A percentile compares a stretch with the other conserved stretches of the same genome.
Evolutionary conservation across 108 stramenopile species (phyloP).

Genomic region (Nitzschia putrida): DNA sequence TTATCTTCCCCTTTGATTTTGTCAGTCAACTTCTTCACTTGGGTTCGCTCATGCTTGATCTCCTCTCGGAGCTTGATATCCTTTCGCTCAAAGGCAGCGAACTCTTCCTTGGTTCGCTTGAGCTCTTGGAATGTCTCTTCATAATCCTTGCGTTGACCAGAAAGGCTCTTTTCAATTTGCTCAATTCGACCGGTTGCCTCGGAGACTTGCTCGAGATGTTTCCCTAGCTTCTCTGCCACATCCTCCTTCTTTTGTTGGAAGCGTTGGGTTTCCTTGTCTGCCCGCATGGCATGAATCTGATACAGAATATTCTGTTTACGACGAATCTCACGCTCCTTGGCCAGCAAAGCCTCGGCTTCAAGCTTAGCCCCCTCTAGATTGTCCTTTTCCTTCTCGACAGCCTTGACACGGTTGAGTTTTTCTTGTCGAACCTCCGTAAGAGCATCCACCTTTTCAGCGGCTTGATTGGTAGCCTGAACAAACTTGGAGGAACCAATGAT

Average conservation of each 20-base stretch:
- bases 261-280: constrained; percentile 32
- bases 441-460: constrained; percentile 81
- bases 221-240: constrained; percentile 44
- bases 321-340: constrained; percentile 86
- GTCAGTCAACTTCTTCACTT: constrained; percentile 74
- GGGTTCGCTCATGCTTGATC: constrained; percentile 81
- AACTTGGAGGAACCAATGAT: constrained; percentile 96
- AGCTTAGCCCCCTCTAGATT: constrained; percentile 83
- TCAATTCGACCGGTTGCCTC: constrained; percentile 55
- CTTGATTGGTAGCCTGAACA: constrained; percentile 86
- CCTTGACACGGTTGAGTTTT: constrained; percentile 95
- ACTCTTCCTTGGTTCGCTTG: constrained; percentile 82
- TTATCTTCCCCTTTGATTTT: constrained; percentile 67
- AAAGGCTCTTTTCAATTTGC: constrained; percentile 65
- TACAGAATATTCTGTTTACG: constrained; percentile 86
- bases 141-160: constrained; percentile 64
- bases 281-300: constrained; percentile 72
- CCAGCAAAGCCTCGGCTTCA: constrained; percentile 87
- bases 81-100: constrained; percentile 82
- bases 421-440: constrained; percentile 80
- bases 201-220: constrained; percentile 43
- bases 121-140: constrained; percentile 60
- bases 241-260: constrained; percentile 45
- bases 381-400: constrained; percentile 94
- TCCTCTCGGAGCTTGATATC: constrained; percentile 94